These are phyloP conservation scores for Globisporangium iwayamae DNA, from an alignment of 352 stramenopile genomes.

Conservation along the genomic window DNA sequence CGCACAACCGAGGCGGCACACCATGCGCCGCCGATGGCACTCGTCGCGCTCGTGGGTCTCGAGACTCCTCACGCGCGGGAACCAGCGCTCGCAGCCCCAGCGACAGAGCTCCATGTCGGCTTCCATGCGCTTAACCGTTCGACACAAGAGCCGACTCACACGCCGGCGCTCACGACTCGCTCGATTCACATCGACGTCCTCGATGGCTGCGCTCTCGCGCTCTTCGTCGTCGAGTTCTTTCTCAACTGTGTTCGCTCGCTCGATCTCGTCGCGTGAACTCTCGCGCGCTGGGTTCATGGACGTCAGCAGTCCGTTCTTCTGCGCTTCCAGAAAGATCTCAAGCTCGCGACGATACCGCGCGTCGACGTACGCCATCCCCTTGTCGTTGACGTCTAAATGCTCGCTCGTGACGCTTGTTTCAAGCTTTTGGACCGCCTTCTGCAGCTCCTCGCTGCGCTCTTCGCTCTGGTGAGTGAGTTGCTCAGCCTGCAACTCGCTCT, in stretches of 20 bases:
- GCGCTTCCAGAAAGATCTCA: conserved; percentile 44
- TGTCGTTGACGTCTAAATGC: conserved; percentile 39
- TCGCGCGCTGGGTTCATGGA: conserved; percentile 31
- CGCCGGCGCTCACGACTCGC: conserved; percentile 44
- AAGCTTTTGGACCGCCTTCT: conserved; percentile 36
- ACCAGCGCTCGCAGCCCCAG: conserved; percentile 62
- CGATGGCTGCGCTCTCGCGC: conserved; percentile 36
- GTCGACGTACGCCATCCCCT: conserved; percentile 53
- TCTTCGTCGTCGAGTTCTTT: conserved; percentile 47
- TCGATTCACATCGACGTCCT: conserved; percentile 41
- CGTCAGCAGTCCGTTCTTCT: conserved; percentile 32
- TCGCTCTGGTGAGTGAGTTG: conserved; percentile 21
- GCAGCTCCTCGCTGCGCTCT: conserved; percentile 32
- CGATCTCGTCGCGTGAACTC: conserved; percentile 38
- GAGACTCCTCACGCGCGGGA: conserved; percentile 37
- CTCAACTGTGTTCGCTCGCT: conserved; percentile 32
- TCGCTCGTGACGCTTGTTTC: conserved; percentile 56
- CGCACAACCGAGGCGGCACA: conserved; percentile 65
- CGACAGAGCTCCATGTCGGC: conserved; percentile 36
- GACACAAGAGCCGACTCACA: conserved; percentile 50
- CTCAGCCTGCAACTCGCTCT: conserved; percentile 19
- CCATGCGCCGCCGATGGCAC: conserved; percentile 52
- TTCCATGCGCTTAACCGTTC: conserved; percentile 34
- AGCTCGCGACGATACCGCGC: conserved; percentile 55
- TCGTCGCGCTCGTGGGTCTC: conserved; percentile 51